Evolutionary conservation across 108 stramenopile genomes (phyloP), one percentile per base, ranked within the genome.

Genomic region (Nitzschia palea): DNA sequence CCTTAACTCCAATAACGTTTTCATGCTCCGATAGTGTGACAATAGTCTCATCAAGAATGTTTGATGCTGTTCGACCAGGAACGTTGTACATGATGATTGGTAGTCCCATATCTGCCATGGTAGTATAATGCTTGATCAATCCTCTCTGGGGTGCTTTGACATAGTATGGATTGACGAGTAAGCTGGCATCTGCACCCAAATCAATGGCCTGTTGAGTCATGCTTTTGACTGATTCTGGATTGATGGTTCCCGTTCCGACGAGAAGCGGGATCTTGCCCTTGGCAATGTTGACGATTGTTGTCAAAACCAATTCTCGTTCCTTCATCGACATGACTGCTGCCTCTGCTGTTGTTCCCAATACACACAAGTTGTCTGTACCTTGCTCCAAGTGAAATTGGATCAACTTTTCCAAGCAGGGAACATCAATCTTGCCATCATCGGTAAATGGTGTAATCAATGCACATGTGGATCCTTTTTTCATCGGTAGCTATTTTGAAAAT

Each of bases 151-250:
- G 86, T 34, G 97, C 95, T 69, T 96, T 96, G 70, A 95, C 90
- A 73, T 97, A 97, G 64, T 95, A 95, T 2, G 97, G 97, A 44
- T 90, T 91, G 6, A 96, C 95, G 14, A 97, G 77, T n/a, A 97
- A 80, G 28, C 74, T 75, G 36, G 93, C 95, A 77, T 97, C 97
- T 22, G 79, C 89, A 33, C 95, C 95, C n/a, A 86, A 67, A 47
- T 91, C 89, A 47, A 86, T 82, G 22, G 97, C 97, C 74, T 95
- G 93, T 37, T 79, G 63, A 26, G 89, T 89, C 80, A 89, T 80
- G 35, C 74, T 85, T 65, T 89, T 87, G 47, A 90, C 86, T 32
- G 66, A 58, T 0, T 36, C 43, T 0, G 94, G 90, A 64, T 88
- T 80, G 55, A 91, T 91, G 25, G 91, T 90, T 57, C 93, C 93